phyloP scores from a whole-genome alignment of 163 green algal genomes.

The Prototheca wickerhamii region DNA sequence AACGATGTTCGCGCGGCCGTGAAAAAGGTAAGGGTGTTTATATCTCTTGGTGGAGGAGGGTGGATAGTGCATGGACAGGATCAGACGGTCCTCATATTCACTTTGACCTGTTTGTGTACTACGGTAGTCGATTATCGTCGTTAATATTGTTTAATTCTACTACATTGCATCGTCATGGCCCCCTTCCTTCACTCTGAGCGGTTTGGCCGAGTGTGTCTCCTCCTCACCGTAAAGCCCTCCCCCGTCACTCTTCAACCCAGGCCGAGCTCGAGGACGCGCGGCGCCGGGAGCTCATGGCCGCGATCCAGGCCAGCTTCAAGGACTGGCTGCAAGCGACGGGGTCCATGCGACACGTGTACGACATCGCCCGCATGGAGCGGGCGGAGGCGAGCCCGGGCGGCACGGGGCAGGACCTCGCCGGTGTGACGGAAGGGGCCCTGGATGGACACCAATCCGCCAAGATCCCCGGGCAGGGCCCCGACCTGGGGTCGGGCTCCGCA shows the following conservation, averaged over 20 bases:
- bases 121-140: too few species aligned
- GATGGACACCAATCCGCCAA: too few species aligned
- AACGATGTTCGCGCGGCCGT: constrained; percentile 59
- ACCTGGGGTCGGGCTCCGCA: too few species aligned
- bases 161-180: too few species aligned
- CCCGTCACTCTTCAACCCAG: constrained; percentile 16
- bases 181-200: too few species aligned
- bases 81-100: background rate
- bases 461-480: too few species aligned
- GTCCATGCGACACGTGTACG: constrained; percentile 71
- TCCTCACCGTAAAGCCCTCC: background rate
- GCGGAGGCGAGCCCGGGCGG: constrained; percentile 13
- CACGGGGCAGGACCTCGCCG: background rate
- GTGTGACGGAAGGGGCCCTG: too few species aligned
- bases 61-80: background rate
- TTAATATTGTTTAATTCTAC: too few species aligned
- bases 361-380: constrained; percentile 75
- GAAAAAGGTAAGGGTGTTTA: constrained; percentile 33
- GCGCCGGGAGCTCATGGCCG: constrained; percentile 54
- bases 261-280: constrained; percentile 43
- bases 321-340: constrained; percentile 64
- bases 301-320: constrained; percentile 73
- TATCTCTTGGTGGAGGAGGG: background rate
- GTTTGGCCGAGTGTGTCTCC: too few species aligned
- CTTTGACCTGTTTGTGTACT: background rate